A percentile compares a stretch with the other conserved stretches of the same genome.
Evolutionary conservation across 2,329 filamentous ascomycete species (phyloP).

Genomic region (Aspergillus pseudotamarii): DNA sequence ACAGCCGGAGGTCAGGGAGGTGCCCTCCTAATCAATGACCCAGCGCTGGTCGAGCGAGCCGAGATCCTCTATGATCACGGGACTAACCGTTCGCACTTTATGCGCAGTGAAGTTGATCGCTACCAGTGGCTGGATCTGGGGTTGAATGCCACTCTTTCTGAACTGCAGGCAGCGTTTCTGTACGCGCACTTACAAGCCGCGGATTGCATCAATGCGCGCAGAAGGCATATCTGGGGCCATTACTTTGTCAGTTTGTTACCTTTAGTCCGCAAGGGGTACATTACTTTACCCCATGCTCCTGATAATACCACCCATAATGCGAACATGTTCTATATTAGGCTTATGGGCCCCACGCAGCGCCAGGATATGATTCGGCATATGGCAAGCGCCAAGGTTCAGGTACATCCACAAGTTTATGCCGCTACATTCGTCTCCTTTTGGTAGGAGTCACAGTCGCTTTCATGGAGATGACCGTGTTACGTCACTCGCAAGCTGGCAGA

Average conservation of each 20-base stretch:
- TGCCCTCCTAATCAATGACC: conserved; percentile 18
- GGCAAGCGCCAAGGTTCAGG: background rate
- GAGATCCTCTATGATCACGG: conserved; percentile 16
- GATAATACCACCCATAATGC: conserved; percentile 3
- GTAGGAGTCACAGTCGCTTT: conserved; percentile 1
- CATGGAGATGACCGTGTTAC: conserved; percentile 5
- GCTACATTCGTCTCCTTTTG: conserved; percentile 5
- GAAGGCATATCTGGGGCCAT: conserved; percentile 11
- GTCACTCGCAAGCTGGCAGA: background rate
- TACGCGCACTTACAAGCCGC: conserved; percentile 15
- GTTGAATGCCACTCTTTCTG: conserved; percentile 10
- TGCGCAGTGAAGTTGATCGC: conserved; percentile 15
- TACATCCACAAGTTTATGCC: conserved; percentile 14
- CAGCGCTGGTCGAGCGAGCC: conserved; percentile 7
- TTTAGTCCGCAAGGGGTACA: background rate
- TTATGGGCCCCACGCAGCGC: background rate
- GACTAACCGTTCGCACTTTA: conserved; percentile 11
- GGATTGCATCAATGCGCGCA: conserved; percentile 7
- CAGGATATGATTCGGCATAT: background rate
- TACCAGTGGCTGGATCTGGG: conserved; percentile 18
- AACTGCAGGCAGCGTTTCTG: conserved; percentile 19
- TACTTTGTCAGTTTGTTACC: conserved; percentile 9
- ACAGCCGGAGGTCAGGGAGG: conserved; percentile 20
- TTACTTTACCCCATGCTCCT: conserved; percentile 3
- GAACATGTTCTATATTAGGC: conserved; percentile 10